phyloP scores from a whole-genome alignment of 1,284 basidiomycete species.

The Pseudozyma sp. region DNA sequence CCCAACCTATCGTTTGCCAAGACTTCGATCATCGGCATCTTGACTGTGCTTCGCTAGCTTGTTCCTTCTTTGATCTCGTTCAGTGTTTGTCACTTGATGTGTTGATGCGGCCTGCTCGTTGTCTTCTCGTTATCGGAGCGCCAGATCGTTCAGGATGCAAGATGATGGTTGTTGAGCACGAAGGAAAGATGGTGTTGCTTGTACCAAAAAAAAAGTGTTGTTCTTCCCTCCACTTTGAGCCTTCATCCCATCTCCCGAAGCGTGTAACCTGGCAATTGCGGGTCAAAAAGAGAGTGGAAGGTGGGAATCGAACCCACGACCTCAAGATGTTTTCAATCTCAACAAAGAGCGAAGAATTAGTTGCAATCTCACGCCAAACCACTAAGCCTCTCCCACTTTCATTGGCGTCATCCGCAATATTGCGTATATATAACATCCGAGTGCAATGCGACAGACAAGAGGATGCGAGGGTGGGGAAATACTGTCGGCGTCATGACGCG shows the following conservation, averaged over 20 bases:
- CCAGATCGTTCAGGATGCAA: neutral
- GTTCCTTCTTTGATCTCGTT: no score
- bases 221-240: conserved; percentile 21
- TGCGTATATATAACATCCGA: neutral
- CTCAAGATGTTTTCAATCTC: conserved; percentile 38
- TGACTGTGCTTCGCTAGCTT: neutral
- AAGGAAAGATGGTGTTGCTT: neutral
- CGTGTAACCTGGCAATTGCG: neutral
- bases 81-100: no score
- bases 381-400: conserved; percentile 59
- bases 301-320: conserved; percentile 61
- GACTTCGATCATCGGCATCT: conserved; percentile 76
- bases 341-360: conserved; percentile 7
- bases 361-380: conserved; percentile 63
- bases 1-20: conserved; percentile 97
- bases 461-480: neutral
- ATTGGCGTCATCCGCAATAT: neutral
- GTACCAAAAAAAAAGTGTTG: conserved; percentile 1
- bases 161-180: neutral
- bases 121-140: neutral
- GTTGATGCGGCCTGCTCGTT: no score
- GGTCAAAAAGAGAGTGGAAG: conserved; percentile 44
- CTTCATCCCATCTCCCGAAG: conserved; percentile 7
- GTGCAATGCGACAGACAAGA: neutral
- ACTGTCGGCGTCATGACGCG: conserved; percentile 20